These are phyloP conservation scores for Tuber aestivum DNA, from an alignment of 495 filamentous ascomycete genomes.

Conservation along the genomic window DNA sequence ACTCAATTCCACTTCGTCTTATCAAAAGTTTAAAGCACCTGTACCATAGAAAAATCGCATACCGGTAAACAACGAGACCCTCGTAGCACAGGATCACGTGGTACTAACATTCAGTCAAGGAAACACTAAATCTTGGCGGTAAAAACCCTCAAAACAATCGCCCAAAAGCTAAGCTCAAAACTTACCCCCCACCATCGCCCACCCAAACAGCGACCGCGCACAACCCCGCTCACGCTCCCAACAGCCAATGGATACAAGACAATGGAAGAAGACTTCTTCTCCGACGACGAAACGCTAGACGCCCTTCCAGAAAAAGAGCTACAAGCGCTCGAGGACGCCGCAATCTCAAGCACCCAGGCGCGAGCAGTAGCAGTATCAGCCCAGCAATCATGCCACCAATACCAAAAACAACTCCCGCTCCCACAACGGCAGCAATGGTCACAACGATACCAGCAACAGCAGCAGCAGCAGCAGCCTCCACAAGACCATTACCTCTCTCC, in stretches of 20 bases:
- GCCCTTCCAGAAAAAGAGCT: conserved; percentile 40
- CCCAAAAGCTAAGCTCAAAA: conserved; percentile 9
- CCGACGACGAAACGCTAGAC: conserved; percentile 39
- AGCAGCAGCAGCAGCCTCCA: not conserved
- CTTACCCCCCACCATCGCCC: not conserved
- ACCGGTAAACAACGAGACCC: not conserved
- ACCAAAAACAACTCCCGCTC: not conserved
- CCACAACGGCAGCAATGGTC: not conserved
- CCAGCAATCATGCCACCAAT: conserved; percentile 9
- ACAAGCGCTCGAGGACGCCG: conserved; percentile 39
- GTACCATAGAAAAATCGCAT: not conserved
- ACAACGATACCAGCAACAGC: conserved; percentile 27
- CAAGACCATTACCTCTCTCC: not conserved
- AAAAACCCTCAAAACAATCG: conserved; percentile 18
- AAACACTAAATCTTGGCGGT: conserved; percentile 4
- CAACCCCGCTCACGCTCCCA: not conserved
- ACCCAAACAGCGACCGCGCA: conserved; percentile 1
- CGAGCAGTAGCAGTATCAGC: conserved; percentile 10
- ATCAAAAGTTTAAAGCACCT: not conserved
- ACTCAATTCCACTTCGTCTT: not conserved
- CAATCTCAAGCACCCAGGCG: conserved; percentile 29
- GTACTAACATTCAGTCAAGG: not conserved
- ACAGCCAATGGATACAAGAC: conserved; percentile 27
- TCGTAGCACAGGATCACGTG: not conserved
- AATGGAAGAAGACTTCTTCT: conserved; percentile 40